phyloP scores from a whole-genome alignment of 192 early-diverging fungal genomes.

The Backusella psychrophila region DNA sequence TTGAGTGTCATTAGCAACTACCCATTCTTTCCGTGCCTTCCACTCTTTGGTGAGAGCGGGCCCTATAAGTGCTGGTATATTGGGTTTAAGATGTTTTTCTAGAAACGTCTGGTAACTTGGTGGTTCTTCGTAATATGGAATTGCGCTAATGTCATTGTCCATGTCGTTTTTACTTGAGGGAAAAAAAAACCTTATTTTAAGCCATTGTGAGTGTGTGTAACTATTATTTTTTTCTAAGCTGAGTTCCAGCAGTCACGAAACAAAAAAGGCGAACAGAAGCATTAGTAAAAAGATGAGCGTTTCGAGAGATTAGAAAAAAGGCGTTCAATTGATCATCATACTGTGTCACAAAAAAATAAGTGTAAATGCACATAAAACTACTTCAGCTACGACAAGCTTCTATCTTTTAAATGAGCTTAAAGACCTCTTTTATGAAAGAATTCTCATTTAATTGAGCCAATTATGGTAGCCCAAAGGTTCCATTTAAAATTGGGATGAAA shows the following conservation, averaged over 20 bases:
- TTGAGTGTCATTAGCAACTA: constrained; percentile 24
- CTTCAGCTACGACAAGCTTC: not conserved
- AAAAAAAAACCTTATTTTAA: not conserved
- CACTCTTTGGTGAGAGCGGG: constrained; percentile 46
- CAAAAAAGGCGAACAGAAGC: not conserved
- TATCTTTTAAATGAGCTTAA: not conserved
- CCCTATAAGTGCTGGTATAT: constrained; percentile 52
- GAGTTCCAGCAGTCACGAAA: not conserved
- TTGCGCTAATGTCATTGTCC: not conserved
- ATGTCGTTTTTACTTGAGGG: not conserved
- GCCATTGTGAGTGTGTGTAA: not conserved
- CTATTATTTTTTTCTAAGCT: not conserved
- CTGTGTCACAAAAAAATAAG: not conserved
- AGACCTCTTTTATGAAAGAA: not conserved
- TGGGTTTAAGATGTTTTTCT: constrained; percentile 39
- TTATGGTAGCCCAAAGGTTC: not conserved
- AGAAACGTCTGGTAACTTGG: constrained; percentile 43
- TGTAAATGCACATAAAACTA: not conserved
- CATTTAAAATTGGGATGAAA: not conserved
- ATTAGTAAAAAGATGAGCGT: not conserved
- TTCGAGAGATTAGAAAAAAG: not conserved
- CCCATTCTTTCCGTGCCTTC: constrained; percentile 60
- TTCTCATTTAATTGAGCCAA: not conserved
- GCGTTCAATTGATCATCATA: not conserved
- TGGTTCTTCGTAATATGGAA: constrained; percentile 32